A percentile compares a stretch with the other conserved stretches of the same genome.
phyloP scores from a whole-genome alignment of 2,329 filamentous ascomycete species.

The Thyridium curvatum region DNA sequence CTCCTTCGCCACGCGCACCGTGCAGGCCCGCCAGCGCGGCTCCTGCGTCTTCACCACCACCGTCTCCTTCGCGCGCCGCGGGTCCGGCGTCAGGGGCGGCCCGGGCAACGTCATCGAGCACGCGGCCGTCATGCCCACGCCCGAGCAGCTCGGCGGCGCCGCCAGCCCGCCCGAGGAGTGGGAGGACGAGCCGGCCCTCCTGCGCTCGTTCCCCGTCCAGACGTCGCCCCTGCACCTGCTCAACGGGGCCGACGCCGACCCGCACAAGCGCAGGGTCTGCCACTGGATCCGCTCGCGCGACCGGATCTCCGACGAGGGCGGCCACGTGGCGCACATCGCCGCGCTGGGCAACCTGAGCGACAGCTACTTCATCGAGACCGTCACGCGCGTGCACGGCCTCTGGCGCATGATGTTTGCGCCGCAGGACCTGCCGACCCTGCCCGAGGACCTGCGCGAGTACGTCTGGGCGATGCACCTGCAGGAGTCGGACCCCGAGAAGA shows the following conservation, averaged over 20 bases:
- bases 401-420: slow-evolving; percentile 61
- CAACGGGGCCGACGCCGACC: slow-evolving; percentile 36
- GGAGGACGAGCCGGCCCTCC: slow-evolving; percentile 35
- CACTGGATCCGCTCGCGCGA: slow-evolving; percentile 74
- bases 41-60: slow-evolving; percentile 94
- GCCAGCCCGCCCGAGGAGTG: slow-evolving; percentile 25
- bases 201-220: slow-evolving; percentile 46
- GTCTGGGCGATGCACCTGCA: no score
- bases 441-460: no score
- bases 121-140: slow-evolving; percentile 51
- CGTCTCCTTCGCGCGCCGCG: slow-evolving; percentile 74
- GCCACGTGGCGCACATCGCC: slow-evolving; percentile 73
- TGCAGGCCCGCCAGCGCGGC: slow-evolving; percentile 88
- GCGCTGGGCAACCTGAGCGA: slow-evolving; percentile 93
- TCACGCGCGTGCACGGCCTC: slow-evolving; percentile 72
- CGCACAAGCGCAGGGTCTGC: slow-evolving; percentile 61
- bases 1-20: slow-evolving; percentile 85
- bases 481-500: no score
- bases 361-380: slow-evolving; percentile 87
- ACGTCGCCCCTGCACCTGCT: slow-evolving; percentile 34
- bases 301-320: slow-evolving; percentile 64
- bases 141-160: slow-evolving; percentile 15
- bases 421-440: slow-evolving; percentile 24
- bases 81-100: slow-evolving; percentile 35
- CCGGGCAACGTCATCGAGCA: slow-evolving; percentile 53